Evolutionary conservation across 768 basidiomycete genomes (phyloP), one percentile per base, ranked within the genome.

Genomic region (Russula virescens): DNA sequence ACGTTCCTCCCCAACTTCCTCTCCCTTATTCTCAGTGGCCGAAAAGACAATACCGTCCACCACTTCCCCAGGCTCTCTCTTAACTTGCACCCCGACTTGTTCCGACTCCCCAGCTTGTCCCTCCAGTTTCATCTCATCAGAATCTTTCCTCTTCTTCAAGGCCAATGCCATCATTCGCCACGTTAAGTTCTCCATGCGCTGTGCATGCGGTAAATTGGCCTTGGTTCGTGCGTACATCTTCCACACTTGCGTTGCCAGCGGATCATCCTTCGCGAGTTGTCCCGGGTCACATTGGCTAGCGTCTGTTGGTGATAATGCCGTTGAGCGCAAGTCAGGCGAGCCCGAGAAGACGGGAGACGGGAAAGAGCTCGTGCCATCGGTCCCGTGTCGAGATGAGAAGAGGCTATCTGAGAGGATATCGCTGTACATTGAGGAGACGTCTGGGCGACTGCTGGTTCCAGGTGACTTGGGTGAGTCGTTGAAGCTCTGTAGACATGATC

Each of bases 111-210:
- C 61, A 14, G 50, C 51, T 19, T 51, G 65, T 23, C 45, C 59
- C 23, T 45, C 62, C 34, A 61, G 60, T 75, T 63, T 83, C 78
- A 61, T 71, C 59, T 88, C 86, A 23, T 88, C 86, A 38, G 8
- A 9, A 48, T 89, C 88, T 75, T 86, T 86, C 77, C 88, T 87
- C 81, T 90, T 96, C 79, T 89, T 88, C 60, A 99, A 77, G 14
- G 91, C 92, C 71, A 99, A 78, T 26, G 94, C 89, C 95, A 98
- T 98, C 94, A 98, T 91, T 62, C 97, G 78, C 96, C 96, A 98
- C 0, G 95, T 97, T 58, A 98, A 74, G 71, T 98, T 98, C 77
- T 98, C 97, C 92, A 99, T 94, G 70, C 95, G 78, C 75, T 94
- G 91, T 0, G 90, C 92, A 71, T 96, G 92, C 34, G 95, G 94